Conservation (phyloP, 1,284 basidiomycete genomes). For the Pseudozyma tsukubaensis region DNA sequence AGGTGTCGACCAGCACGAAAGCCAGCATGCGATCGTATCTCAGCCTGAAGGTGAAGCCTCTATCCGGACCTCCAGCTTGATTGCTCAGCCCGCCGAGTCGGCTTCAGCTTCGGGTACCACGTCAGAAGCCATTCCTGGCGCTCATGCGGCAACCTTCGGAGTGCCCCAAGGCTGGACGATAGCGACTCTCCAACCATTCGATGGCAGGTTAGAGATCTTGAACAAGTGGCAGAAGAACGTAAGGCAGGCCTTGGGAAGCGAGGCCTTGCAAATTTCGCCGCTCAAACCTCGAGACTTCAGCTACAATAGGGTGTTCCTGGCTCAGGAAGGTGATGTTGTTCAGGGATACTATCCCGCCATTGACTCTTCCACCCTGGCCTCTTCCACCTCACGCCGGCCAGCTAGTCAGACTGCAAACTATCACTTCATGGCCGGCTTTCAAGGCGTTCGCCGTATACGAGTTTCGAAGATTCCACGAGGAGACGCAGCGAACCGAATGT, state of each 20-base stretch:
- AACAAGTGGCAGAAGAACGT: background rate
- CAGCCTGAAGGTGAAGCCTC: too few relatives aligned
- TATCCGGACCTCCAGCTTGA: too few relatives aligned
- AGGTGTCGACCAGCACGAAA: too few relatives aligned
- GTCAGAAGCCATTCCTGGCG: too few relatives aligned
- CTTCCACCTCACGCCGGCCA: too few relatives aligned
- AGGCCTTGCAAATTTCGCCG: background rate
- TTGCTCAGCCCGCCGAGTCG: too few relatives aligned
- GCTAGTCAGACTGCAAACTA: too few relatives aligned
- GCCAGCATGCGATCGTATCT: too few relatives aligned
- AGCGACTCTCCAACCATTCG: background rate
- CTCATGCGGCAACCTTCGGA: background rate
- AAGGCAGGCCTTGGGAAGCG: conserved; percentile 2
- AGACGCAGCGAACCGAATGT: background rate
- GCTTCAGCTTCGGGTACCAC: too few relatives aligned
- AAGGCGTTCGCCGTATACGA: background rate
- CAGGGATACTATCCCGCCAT: background rate
- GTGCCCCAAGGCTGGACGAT: background rate
- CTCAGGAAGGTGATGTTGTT: conserved; percentile 5
- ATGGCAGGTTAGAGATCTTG: background rate
- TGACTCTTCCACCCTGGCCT: background rate
- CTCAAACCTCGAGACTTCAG: background rate
- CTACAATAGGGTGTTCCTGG: conserved; percentile 2
- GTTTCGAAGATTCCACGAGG: background rate
- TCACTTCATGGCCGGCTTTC: background rate